Evolutionary conservation across 768 basidiomycete species (phyloP).

Genomic region (Dioszegia aurantiaca): DNA sequence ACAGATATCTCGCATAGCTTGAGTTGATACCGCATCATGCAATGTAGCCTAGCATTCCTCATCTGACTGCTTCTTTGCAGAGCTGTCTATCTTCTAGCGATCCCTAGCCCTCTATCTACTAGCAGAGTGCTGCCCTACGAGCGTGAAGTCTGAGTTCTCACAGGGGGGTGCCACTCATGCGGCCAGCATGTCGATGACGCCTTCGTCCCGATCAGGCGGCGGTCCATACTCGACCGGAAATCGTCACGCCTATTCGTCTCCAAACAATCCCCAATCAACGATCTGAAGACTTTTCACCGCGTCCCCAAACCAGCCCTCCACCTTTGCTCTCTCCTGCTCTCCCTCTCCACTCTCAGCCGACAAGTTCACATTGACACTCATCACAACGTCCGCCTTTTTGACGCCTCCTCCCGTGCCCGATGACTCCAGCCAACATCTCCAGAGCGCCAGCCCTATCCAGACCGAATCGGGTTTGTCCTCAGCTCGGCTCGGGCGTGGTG

Average conservation of each 20-base stretch:
- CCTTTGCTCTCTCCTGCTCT: conserved; percentile 52
- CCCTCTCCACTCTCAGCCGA: conserved; percentile 50
- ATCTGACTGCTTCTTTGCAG: no score
- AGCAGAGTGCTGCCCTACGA: no score
- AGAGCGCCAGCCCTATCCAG: conserved; percentile 74
- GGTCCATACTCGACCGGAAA: not conserved
- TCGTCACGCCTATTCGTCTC: conserved; percentile 22
- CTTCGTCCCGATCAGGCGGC: no score
- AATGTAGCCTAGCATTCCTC: conserved; percentile 6
- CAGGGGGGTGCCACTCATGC: no score
- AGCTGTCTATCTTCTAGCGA: no score
- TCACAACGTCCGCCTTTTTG: conserved; percentile 75
- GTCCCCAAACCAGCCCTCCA: conserved; percentile 58
- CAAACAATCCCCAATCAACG: conserved; percentile 69
- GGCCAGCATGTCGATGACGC: no score
- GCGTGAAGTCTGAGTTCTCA: no score
- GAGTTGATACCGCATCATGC: not conserved
- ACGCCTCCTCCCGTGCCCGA: conserved; percentile 1
- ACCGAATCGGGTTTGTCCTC: conserved; percentile 62
- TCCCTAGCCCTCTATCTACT: no score
- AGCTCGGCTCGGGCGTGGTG: conserved; percentile 56
- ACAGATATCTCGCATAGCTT: conserved; percentile 40
- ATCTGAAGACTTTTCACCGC: conserved; percentile 65
- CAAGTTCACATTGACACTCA: conserved; percentile 75
- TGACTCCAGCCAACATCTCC: conserved; percentile 61